Base-by-base conservation (phyloP, 257 asterid genomes). In the Voacanga thouarsii region DNA sequence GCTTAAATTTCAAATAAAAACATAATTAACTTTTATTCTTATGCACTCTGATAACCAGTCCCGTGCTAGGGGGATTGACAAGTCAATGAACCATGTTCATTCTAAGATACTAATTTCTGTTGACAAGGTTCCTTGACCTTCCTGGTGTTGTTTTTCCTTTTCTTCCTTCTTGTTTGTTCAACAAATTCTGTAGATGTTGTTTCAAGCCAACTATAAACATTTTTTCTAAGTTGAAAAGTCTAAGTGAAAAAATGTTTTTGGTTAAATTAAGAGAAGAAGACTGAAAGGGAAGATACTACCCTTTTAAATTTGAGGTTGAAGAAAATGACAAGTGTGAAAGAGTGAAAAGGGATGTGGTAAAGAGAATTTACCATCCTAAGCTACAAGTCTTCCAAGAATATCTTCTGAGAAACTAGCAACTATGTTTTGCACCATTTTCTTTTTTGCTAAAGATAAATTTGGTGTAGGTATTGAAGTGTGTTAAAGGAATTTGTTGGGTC, bases 401-500 rank as follows among this genome's bases (percentile, higher is more conserved):
- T 41, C 26, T 39, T 67, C 8, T 7, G 8, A 21, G 72, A 67
- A 67, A 41, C 51, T 41, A 39, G 7, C 50, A 33, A 41, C 41
- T 44, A 3, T 12, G 4, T 59, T 60, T 5, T 21, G 6, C 44
- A 2, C 67, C 55, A 0, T 7, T 33, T 72, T 80, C 64, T 43
- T 82, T 43, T 63, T 28, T 73, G 43, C 71, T 47, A 47, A 71
- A 76, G 45, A 67, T 7, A 67, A 21, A 37, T 65, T 37, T 19
- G 72, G 21, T 45, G 61, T 28, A 65, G 30, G 21, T 89, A 79
- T 71, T 80, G 79, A 89, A 90, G 72, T 90, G 86, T 80, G 88
- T 85, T 50, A 93, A 90, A 81, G 96, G 96, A 71, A 83, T 90
- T 55, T 86, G 92, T 81, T 90, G 96, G 96, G 92, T 90, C 83